Base-by-base conservation (phyloP, 2,329 filamentous ascomycete species). In the Arachnomyces sp. region DNA sequence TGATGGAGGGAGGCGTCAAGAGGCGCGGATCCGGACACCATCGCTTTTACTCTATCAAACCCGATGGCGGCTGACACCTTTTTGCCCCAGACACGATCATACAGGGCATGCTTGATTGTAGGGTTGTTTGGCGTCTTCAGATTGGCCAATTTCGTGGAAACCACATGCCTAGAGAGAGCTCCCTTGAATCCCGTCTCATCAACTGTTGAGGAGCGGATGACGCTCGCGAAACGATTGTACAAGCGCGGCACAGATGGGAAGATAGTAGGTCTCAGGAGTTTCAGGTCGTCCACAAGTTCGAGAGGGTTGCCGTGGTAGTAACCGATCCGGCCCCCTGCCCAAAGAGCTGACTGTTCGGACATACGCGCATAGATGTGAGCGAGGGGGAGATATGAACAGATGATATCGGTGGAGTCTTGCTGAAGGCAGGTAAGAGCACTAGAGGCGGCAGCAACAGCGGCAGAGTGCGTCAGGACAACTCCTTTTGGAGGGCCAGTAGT, bases 321-420 rank as follows among this genome's bases (percentile, higher is more conserved):
- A 9, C 90, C 92, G 52, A 95, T 80, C 7, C 77, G 69, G 28
- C 77, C 77, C 40, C 87, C 89, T 38, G 77, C 73, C 54, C 82
- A 77, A 12, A 95, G 70, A 11, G 78, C 76, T 3, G 72, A 70
- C 59, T 93, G 84, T 59, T 98, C 92, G 31, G 81, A 71, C 50
- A 95, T 72, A 40, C 92, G 82, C 49, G 89, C 84, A 61, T 86
- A 95, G 54, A 98, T 96, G 60, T 98, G 92, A 7, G 92, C 92
- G 30, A 95, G 69, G 0, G 92, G 92, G 38, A 98, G 75, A 64
- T 96, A 98, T 1, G 90, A 96, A 43, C 86, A 76, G 50, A 82
- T 71, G 2, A 81, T 67, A 50, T 92, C 84, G 41, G 77, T 70
- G 9, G 70, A 67, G 9, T 67, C 68, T 42, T 70, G 66, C n/a